phyloP scores from a whole-genome alignment of 805 yeast species.

The Candida vaughaniae region DNA sequence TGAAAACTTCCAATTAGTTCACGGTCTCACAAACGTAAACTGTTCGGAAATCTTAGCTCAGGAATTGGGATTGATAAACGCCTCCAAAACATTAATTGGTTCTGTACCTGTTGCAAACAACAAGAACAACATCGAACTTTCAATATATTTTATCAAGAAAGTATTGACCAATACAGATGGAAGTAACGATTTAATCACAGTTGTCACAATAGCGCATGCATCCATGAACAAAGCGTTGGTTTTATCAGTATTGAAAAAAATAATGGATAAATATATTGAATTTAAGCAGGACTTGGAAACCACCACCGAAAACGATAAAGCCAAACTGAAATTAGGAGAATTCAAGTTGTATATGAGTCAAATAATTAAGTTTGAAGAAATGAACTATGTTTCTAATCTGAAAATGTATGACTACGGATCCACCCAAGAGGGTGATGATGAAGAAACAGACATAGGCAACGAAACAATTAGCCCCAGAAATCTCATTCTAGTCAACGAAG shows the following conservation, averaged over 20 bases:
- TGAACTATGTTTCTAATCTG: constrained; percentile 38
- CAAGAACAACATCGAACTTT: constrained; percentile 28
- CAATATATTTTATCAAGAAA: constrained; percentile 51
- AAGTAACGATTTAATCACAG: constrained; percentile 50
- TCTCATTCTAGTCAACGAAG: constrained; percentile 45
- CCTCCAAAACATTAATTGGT: constrained; percentile 43
- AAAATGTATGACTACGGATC: constrained; percentile 35
- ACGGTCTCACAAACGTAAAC: constrained; percentile 43
- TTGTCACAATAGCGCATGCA: constrained; percentile 47
- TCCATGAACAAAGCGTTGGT: constrained; percentile 46
- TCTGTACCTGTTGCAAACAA: constrained; percentile 30
- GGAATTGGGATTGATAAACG: constrained; percentile 54
- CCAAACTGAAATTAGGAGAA: constrained; percentile 40
- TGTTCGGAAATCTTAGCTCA: constrained; percentile 54
- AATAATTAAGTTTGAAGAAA: constrained; percentile 54
- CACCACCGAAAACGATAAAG: constrained; percentile 7
- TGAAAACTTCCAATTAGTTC: constrained; percentile 47
- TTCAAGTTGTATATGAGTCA: constrained; percentile 58
- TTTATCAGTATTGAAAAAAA: constrained; percentile 46
- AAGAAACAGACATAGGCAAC: constrained; percentile 13
- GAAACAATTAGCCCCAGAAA: constrained; percentile 35
- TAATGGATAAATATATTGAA: constrained; percentile 49
- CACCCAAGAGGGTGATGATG: constrained; percentile 6
- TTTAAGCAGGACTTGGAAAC: constrained; percentile 32
- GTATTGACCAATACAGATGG: constrained; percentile 40